Conservation (phyloP, 2,329 filamentous ascomycete species). For the Helicocarpus griseus region DNA sequence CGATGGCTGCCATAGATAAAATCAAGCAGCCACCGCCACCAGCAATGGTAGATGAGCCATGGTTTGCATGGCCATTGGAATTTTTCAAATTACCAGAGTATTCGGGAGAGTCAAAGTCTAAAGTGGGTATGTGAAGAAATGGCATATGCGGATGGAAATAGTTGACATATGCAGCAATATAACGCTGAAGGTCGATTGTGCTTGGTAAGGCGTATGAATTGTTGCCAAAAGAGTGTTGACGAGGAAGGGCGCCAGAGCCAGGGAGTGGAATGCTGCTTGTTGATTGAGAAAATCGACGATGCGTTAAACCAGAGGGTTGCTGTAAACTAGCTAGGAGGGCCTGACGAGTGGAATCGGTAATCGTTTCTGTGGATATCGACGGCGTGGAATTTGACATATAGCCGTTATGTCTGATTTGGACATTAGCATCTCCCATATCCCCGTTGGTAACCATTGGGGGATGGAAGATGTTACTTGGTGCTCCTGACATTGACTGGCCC, state of each 20-base stretch:
- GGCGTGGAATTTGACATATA: constrained; percentile 51
- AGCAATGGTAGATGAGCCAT: constrained; percentile 46
- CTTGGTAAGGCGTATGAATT: constrained; percentile 53
- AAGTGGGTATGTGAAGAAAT: constrained; percentile 84
- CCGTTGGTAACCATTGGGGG: constrained; percentile 33
- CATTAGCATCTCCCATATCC: constrained; percentile 19
- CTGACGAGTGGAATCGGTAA: constrained; percentile 57
- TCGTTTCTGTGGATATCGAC: constrained; percentile 53
- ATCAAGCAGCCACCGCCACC: constrained; percentile 80
- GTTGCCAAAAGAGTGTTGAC: constrained; percentile 15
- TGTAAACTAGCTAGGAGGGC: constrained; percentile 53
- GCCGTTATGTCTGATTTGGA: constrained; percentile 31
- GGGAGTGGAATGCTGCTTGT: constrained; percentile 43
- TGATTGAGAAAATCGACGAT: constrained; percentile 52
- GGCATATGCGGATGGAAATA: constrained; percentile 92
- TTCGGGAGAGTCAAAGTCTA: constrained; percentile 76
- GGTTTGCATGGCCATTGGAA: constrained; percentile 42
- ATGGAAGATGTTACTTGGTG: constrained; percentile 44
- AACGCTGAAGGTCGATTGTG: constrained; percentile 79
- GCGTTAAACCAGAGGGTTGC: constrained; percentile 44
- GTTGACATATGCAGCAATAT: constrained; percentile 78
- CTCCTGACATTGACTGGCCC: constrained; percentile 61
- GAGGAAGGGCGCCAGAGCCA: constrained; percentile 27
- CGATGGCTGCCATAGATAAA: constrained; percentile 78
- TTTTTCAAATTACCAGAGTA: constrained; percentile 52